Conservation (phyloP, 192 early-diverging fungal species). For the Coemansia sp. region DNA sequence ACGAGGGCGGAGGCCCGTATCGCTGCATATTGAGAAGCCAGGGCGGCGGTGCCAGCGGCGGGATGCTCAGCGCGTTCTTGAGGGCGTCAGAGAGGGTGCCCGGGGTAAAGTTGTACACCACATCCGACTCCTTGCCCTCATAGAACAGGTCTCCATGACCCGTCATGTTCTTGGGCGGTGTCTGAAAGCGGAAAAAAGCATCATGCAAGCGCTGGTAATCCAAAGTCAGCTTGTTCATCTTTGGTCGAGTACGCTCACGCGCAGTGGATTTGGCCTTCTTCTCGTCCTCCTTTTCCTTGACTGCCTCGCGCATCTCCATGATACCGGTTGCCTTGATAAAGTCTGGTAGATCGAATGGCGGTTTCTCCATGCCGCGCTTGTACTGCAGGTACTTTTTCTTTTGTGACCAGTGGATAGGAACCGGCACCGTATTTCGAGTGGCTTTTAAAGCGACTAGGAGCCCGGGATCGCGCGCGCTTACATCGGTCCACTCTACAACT, state of each 20-base stretch:
- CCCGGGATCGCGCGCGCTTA: conserved; percentile 85
- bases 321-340: conserved; percentile 98
- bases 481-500: conserved; percentile 96
- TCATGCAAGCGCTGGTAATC: conserved; percentile 98
- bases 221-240: conserved; percentile 94
- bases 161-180: conserved; percentile 56
- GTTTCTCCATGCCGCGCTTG: conserved; percentile 95
- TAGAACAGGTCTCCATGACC: conserved; percentile 68
- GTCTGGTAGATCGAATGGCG: conserved; percentile 92
- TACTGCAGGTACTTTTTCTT: conserved; percentile 96
- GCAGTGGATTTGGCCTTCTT: conserved; percentile 78
- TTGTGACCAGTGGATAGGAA: conserved; percentile 93
- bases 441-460: conserved; percentile 90
- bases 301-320: conserved; percentile 90
- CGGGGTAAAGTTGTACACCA: conserved; percentile 81
- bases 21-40: conserved; percentile 99
- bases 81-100: conserved; percentile 84
- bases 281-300: conserved; percentile 84
- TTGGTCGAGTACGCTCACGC: conserved; percentile 83
- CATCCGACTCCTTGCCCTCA: conserved; percentile 96
- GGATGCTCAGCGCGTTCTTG: conserved; percentile 83
- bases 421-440: conserved; percentile 89
- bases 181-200: conserved; percentile 96
- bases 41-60: conserved; percentile 89
- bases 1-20: conserved; percentile 92